Percentiles rank a stretch among this genome's conserved stretches.
Evolutionary conservation across 345 rosid species (phyloP).

Genomic region (Ceriops decandra): DNA sequence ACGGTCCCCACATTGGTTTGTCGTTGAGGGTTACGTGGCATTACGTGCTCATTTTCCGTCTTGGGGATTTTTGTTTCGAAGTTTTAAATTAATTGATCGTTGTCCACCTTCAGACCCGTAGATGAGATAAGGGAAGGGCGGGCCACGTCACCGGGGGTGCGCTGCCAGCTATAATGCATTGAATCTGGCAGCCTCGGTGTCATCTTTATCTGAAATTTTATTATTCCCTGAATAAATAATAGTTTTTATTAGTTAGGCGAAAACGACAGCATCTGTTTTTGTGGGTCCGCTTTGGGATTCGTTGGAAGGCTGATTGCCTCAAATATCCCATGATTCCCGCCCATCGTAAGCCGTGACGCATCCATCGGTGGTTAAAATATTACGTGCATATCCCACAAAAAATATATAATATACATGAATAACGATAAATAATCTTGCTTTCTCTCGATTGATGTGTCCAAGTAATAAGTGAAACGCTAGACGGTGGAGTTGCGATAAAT

Average conservation of each 20-base stretch:
- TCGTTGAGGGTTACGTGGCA: conserved; percentile 7
- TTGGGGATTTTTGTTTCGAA: neutral
- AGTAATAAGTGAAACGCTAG: too few species aligned
- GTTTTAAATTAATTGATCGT: neutral
- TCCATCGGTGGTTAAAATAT: conserved; percentile 5
- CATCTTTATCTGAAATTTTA: neutral
- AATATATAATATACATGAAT: too few species aligned
- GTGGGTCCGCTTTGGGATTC: conserved; percentile 16
- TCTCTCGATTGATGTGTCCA: too few species aligned
- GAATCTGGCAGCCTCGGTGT: neutral
- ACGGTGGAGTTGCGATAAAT: too few species aligned
- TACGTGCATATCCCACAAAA: too few species aligned
- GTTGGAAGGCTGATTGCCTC: conserved; percentile 11
- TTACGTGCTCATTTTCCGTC: neutral
- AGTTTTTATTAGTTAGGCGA: neutral
- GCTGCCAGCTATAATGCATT: conserved; percentile 47
- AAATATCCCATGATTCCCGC: conserved; percentile 30
- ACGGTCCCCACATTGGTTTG: neutral
- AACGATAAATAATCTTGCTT: too few species aligned
- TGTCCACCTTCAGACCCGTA: conserved; percentile 32
- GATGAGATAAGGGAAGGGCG: conserved; percentile 22
- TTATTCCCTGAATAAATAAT: neutral
- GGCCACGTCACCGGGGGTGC: conserved; percentile 13
- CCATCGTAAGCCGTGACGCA: conserved; percentile 33
- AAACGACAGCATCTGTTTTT: conserved; percentile 26